Conservation (phyloP, 345 rosid species). For the Draba incana region DNA sequence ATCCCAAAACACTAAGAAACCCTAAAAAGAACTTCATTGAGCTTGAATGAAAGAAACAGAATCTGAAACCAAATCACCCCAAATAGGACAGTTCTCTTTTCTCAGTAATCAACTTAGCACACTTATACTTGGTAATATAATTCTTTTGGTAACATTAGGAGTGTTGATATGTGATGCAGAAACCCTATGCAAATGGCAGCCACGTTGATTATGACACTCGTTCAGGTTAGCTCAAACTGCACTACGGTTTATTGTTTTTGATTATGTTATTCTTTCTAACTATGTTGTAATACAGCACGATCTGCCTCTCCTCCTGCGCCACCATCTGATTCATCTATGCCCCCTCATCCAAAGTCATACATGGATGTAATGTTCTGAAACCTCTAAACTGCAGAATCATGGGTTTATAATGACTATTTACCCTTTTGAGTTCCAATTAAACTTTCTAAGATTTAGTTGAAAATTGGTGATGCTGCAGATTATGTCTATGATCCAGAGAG, state of each 20-base stretch:
- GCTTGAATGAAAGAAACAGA: background rate
- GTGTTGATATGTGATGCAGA: slow-evolving; percentile 44
- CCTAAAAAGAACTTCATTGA: background rate
- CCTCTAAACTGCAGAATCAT: slow-evolving; percentile 6
- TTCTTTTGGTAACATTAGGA: slow-evolving; percentile 48
- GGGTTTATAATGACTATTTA: background rate
- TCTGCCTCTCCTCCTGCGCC: slow-evolving; percentile 72
- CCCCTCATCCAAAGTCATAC: slow-evolving; percentile 90
- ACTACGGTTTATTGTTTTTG: background rate
- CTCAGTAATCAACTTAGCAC: background rate
- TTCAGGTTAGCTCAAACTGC: slow-evolving; percentile 58
- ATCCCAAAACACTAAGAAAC: background rate
- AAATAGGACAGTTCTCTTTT: background rate
- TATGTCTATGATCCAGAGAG: slow-evolving; percentile 92
- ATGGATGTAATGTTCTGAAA: slow-evolving; percentile 69
- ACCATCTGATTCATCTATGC: slow-evolving; percentile 54
- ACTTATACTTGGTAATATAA: slow-evolving; percentile 6
- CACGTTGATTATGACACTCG: slow-evolving; percentile 50
- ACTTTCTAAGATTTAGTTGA: slow-evolving; percentile 8
- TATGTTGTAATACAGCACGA: slow-evolving; percentile 54
- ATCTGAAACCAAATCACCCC: slow-evolving; percentile 9
- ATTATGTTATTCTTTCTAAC: slow-evolving; percentile 33
- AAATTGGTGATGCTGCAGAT: slow-evolving; percentile 54
- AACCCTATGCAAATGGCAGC: slow-evolving; percentile 62
- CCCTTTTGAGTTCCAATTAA: background rate